phyloP scores from a whole-genome alignment of 2,329 filamentous ascomycete genomes.

The Thermoascus crustaceus region DNA sequence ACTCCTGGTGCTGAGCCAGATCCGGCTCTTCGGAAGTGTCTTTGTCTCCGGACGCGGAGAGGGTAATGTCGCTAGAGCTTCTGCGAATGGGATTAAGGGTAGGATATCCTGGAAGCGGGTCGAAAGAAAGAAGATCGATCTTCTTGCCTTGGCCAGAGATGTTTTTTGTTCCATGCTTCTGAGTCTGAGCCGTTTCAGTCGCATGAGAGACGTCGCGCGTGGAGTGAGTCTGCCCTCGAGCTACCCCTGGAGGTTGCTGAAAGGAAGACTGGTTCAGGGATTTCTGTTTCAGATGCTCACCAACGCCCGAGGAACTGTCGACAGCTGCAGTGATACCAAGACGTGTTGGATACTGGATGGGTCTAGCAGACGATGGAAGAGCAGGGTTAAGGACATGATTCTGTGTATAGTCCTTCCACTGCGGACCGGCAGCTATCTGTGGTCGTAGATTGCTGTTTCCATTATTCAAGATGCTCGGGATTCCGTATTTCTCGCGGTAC shows the following conservation, averaged over 20 bases:
- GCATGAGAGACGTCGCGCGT: conserved; percentile 6
- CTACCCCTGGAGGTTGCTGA: not conserved
- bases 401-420: conserved; percentile 4
- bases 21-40: conserved; percentile 9
- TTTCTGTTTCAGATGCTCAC: too few relatives aligned
- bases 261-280: conserved; percentile 7
- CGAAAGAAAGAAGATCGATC: conserved; percentile 16
- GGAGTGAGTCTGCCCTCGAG: conserved; percentile 7
- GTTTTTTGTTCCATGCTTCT: conserved; percentile 10
- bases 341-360: too few relatives aligned
- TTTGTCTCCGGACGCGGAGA: conserved; percentile 7
- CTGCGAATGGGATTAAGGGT: conserved; percentile 7
- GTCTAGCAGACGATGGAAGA: too few relatives aligned
- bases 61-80: conserved; percentile 6
- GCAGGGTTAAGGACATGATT: not conserved
- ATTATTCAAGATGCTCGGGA: conserved; percentile 21
- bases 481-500: conserved; percentile 43
- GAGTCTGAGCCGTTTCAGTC: conserved; percentile 5
- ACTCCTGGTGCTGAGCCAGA: conserved; percentile 11
- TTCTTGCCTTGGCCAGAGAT: conserved; percentile 9
- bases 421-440: conserved; percentile 7
- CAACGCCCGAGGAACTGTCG: too few relatives aligned
- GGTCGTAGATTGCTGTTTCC: conserved; percentile 13
- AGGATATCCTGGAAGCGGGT: conserved; percentile 11
- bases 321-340: too few relatives aligned